A percentile compares a stretch with the other conserved stretches of the same genome.
Evolutionary conservation across 2,329 filamentous ascomycete species (phyloP).

Genomic region (Trichoderma gracile): DNA sequence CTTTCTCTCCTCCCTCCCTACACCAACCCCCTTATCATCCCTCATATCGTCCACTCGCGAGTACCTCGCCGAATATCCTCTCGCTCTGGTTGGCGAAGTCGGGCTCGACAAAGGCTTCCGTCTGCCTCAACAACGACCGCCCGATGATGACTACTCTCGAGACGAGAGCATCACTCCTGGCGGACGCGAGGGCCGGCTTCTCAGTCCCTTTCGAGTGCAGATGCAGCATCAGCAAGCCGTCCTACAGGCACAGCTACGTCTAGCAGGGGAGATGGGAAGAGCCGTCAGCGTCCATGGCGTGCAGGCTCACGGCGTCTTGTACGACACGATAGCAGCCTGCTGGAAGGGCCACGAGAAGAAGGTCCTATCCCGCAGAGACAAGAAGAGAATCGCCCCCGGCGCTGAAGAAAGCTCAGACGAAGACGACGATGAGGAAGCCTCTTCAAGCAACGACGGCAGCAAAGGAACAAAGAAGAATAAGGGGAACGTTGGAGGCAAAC

Average conservation of each 20-base stretch:
- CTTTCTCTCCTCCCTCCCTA: conserved; percentile 55
- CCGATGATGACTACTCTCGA: conserved; percentile 35
- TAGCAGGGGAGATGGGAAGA: conserved; percentile 67
- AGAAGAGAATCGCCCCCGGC: conserved; percentile 49
- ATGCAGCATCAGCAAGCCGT: conserved; percentile 69
- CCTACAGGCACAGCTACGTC: conserved; percentile 65
- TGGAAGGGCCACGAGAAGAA: conserved; percentile 72
- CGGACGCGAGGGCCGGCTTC: conserved; percentile 65
- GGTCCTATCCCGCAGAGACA: conserved; percentile 61
- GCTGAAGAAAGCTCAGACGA: conserved; percentile 47
- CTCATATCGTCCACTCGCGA: conserved; percentile 58
- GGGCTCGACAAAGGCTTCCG: conserved; percentile 77
- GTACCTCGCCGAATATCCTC: conserved; percentile 58
- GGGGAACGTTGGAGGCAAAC: conserved; percentile 42
- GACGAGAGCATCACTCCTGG: conserved; percentile 60
- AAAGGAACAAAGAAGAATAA: neutral
- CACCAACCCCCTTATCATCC: conserved; percentile 59
- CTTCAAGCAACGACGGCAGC: conserved; percentile 35
- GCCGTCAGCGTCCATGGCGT: conserved; percentile 73
- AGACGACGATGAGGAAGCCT: conserved; percentile 27
- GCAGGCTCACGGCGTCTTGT: conserved; percentile 71
- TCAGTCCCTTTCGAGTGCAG: conserved; percentile 68
- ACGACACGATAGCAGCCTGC: conserved; percentile 61
- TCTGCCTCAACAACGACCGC: conserved; percentile 62
- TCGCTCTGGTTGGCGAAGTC: conserved; percentile 73